Base-by-base conservation (phyloP, 1,284 basidiomycete species). In the Sporisorium sorghi region DNA sequence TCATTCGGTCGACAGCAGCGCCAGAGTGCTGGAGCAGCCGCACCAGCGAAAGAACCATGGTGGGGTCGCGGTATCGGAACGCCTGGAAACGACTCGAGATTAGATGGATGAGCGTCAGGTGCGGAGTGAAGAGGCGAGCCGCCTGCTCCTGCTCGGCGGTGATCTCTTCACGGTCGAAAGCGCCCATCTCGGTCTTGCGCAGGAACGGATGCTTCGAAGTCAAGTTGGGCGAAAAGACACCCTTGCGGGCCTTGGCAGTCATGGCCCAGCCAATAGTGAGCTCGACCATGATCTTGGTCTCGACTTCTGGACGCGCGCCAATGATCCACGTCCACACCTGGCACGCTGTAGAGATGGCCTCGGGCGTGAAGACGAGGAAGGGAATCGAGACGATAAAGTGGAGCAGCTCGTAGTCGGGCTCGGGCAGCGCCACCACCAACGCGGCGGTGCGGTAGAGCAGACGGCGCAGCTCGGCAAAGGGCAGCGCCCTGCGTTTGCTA, bases 261-360 rank as follows among this genome's bases (percentile, higher is more conserved):
- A 89, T 88, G 42, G 90, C 88, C 97, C 97, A 99, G 5, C 92
- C 92, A 9, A 91, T 89, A 30, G 93, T 87, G 58, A 99, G 89
- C 81, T 97, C 94, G 12, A 90, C 88, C 88, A 97, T 92, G 28
- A 98, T 85, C 8, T 85, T 90, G 84, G 92, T 87, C 83, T 91
- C 90, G 24, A 90, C 87, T 58, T 90, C 89, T 0, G 93, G 91
- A 58, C 93, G 90, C 81, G 95, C 92, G 17, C 93, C 90, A 51
- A 98, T 92, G 0, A 98, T 88, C 96, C 95, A 98, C 2, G 92
- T 93, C 97, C 97, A 99, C 5, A 93, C 91, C 83, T 97, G 94
- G 52, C 94, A 91, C 0, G 93, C 95, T 1, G 92, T 90, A 10
- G 91, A 89, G 63, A 98, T 89, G 0, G 94, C 90, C 5, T 92